Conservation (phyloP, 106 monocot species). For the Alisma plantagoaquatica region DNA sequence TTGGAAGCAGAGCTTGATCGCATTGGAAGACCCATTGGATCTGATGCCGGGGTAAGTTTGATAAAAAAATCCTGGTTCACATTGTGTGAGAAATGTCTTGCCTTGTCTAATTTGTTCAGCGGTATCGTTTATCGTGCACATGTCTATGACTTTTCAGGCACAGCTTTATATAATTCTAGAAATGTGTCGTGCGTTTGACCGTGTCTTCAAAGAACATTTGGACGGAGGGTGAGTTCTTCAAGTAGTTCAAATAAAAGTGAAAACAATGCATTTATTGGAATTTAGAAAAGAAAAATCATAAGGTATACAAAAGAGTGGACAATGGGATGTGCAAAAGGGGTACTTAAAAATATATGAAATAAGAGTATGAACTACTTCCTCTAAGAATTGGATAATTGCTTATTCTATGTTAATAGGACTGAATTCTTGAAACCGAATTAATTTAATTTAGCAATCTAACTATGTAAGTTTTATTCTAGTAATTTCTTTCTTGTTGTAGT, state of each 20-base stretch:
- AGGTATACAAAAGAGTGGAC: too few species aligned
- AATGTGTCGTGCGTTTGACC: slow-evolving; percentile 99
- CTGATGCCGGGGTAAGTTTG: slow-evolving; percentile 68
- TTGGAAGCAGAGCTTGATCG: slow-evolving; percentile 83
- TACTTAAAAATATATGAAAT: too few species aligned
- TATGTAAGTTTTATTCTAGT: too few species aligned
- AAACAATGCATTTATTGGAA: too few species aligned
- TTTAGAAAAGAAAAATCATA: too few species aligned
- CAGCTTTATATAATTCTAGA: slow-evolving; percentile 96
- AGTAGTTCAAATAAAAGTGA: too few species aligned
- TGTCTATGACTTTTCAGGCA: slow-evolving; percentile 37
- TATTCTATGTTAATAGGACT: too few species aligned
- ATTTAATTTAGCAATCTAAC: too few species aligned
- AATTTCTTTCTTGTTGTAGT: slow-evolving; percentile 27
- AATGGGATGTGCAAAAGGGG: too few species aligned
- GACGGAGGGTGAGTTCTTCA: slow-evolving; percentile 98
- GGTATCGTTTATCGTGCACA: not conserved
- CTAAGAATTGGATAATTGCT: too few species aligned
- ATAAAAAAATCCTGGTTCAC: not conserved
- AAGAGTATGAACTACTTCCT: too few species aligned
- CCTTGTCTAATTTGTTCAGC: not conserved
- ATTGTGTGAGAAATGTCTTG: not conserved
- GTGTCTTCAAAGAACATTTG: slow-evolving; percentile 93
- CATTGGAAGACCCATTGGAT: slow-evolving; percentile 88
- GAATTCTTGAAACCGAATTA: too few species aligned